phyloP scores from a whole-genome alignment of 2,329 filamentous ascomycete species.

The Penicillium brasilianum region DNA sequence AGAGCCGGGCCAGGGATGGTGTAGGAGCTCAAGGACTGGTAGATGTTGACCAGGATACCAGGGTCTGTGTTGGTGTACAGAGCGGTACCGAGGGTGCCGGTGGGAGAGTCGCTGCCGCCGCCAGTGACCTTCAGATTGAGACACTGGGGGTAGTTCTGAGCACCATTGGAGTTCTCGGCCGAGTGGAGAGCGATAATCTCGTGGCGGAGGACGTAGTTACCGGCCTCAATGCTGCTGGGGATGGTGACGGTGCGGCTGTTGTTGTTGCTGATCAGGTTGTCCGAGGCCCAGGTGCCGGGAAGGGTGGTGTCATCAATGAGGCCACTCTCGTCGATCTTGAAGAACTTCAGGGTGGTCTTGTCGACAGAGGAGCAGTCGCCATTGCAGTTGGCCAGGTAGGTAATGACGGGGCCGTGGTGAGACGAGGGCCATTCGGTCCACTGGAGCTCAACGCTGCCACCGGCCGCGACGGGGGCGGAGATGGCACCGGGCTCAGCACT shows the following conservation, averaged over 20 bases:
- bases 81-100: slow-evolving; percentile 57
- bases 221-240: slow-evolving; percentile 52
- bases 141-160: slow-evolving; percentile 63
- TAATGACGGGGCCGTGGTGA: slow-evolving; percentile 68
- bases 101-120: slow-evolving; percentile 54
- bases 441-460: slow-evolving; percentile 61
- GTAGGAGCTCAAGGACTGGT: slow-evolving; percentile 55
- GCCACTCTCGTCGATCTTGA: slow-evolving; percentile 67
- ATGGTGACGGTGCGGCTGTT: slow-evolving; percentile 57
- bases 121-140: slow-evolving; percentile 66
- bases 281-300: slow-evolving; percentile 61
- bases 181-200: slow-evolving; percentile 62
- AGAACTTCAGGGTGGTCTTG: slow-evolving; percentile 61
- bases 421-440: slow-evolving; percentile 71
- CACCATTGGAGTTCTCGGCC: slow-evolving; percentile 50
- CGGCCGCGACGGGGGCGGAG: slow-evolving; percentile 64
- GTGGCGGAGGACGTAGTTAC: slow-evolving; percentile 61
- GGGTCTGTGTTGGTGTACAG: slow-evolving; percentile 64
- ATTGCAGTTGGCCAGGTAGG: slow-evolving; percentile 66
- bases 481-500: slow-evolving; percentile 57
- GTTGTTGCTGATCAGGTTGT: slow-evolving; percentile 58
- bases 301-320: slow-evolving; percentile 51
- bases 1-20: slow-evolving; percentile 57
- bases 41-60: slow-evolving; percentile 66
- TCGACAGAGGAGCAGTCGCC: slow-evolving; percentile 62